Evolutionary conservation across 108 stramenopile genomes (phyloP), one percentile per base, ranked within the genome.

Genomic region (Schizochytrium sp.): DNA sequence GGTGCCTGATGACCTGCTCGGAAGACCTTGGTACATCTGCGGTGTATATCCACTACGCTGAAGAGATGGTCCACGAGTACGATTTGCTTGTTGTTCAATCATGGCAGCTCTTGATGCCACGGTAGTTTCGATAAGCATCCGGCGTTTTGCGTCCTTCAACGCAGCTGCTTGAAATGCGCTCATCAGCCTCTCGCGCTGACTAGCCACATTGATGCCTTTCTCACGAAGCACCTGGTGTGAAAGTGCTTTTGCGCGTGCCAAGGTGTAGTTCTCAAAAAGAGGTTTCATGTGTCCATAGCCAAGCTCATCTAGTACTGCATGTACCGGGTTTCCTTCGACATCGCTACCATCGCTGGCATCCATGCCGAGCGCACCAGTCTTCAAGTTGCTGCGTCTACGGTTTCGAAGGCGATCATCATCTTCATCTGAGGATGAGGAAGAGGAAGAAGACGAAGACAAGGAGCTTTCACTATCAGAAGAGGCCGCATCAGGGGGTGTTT

Each of bases 81-180:
- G 57, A 10, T 17, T 10, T 17, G 57, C 17, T 10, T 15, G 10
- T 12, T 44, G 64, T 44, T 69, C 64, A 44, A 69, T 28, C 64
- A 44, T 44, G 40, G 12, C 19, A 8, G 64, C 64, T 15, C 64
- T 7, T 44, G 64, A 69, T 28, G 64, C 64, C 64, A 69, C 64
- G 64, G 42, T 69, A 8, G 64, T 15, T 44, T 69, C 1, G 5
- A 44, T 40, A 47, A 38, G 76, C 76, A 83, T 55, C 2, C 76
- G 76, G 5, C 76, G 76, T 3, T 83, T 17, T 2, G 76, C 76
- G 13, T 83, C 76, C 38, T 55, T 49, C 5, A 83, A 28, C 12
- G 76, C 76, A 53, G 76, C 76, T 2, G 76, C 76, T 40, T 83
- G 28, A 53, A 83, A 83, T 5, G 76, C 76, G 15, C 55, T 53